These are phyloP conservation scores for Talaromyces ruber DNA, from an alignment of 495 filamentous ascomycete genomes.

Conservation along the genomic window DNA sequence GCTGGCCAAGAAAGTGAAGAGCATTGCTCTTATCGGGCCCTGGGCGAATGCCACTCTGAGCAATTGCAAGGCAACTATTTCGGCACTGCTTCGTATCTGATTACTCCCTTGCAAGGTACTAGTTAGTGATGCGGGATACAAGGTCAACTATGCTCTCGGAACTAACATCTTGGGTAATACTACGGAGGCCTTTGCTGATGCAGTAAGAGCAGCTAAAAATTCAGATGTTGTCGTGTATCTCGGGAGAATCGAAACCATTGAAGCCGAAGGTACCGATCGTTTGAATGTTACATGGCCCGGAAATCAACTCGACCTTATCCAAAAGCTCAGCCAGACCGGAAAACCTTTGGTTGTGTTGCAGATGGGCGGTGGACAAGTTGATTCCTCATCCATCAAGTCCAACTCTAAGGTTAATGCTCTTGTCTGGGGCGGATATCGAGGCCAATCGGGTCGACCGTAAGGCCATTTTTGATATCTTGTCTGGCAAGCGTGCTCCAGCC, in stretches of 20 bases:
- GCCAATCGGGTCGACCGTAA: slow-evolving; percentile 50
- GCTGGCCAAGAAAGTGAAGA: slow-evolving; percentile 26
- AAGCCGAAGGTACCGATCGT: slow-evolving; percentile 48
- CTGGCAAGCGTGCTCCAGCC: slow-evolving; percentile 44
- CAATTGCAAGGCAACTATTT: slow-evolving; percentile 57
- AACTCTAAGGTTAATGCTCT: slow-evolving; percentile 44
- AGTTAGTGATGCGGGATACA: slow-evolving; percentile 23
- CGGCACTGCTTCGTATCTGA: slow-evolving; percentile 47
- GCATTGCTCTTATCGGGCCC: slow-evolving; percentile 49
- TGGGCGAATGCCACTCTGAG: slow-evolving; percentile 50
- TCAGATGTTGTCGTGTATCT: slow-evolving; percentile 50
- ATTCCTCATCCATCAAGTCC: slow-evolving; percentile 41
- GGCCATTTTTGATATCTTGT: slow-evolving; percentile 46
- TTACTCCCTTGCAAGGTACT: slow-evolving; percentile 42
- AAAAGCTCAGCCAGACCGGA: slow-evolving; percentile 33
- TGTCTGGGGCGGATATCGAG: slow-evolving; percentile 52
- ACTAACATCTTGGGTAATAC: slow-evolving; percentile 30
- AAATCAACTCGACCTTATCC: slow-evolving; percentile 47
- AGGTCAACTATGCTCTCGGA: slow-evolving; percentile 42
- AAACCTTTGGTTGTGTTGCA: slow-evolving; percentile 52
- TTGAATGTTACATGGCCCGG: slow-evolving; percentile 49
- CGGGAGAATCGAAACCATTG: slow-evolving; percentile 50
- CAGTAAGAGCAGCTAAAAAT: slow-evolving; percentile 36
- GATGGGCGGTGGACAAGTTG: slow-evolving; percentile 52
- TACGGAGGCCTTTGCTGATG: slow-evolving; percentile 29